Base-by-base conservation (phyloP, 1,284 basidiomycete species). In the Grifola frondosa region DNA sequence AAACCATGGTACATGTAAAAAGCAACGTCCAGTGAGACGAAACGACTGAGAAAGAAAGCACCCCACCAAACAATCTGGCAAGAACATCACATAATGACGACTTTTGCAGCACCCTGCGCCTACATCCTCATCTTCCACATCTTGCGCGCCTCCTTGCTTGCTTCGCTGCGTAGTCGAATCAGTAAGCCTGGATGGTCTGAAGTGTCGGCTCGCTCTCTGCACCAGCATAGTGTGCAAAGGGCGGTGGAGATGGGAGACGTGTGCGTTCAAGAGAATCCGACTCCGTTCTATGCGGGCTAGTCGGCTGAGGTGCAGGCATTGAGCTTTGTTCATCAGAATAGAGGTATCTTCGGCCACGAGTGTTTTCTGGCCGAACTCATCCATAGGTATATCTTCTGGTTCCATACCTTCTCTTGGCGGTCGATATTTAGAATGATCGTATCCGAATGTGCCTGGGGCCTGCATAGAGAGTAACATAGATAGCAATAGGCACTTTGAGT, bases 391-490 rank as follows among this genome's bases (percentile, higher is more conserved):
- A n/a, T 62, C 61, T 16, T 72, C 70, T 13, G 52, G 59, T 20
- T 61, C 60, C 2, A 26, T 41, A 30, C 65, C 63, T 16, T 49
- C 55, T 30, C 67, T 69, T 46, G 67, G 67, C 13, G 71, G 70
- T 20, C 80, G 76, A 55, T 80, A 78, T 61, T 87, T 88, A 10
- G 77, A 69, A 41, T 76, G 74, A 56, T 88, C 81, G 56, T 73
- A 88, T 0, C 82, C 86, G 60, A 90, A 90, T 28, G 86, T 89
- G n/a, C 87, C 87, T 13, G 87, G 84, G 19, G 86, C 87, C 86
- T 88, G 52, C 22, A 30, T 29, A 21, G 42, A 42, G 19, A 43
- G 37, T 34, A 42, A 40, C 39, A 15, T 29, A 19, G 32, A 25
- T 39, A 29, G 40, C 25, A 24, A 37, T 7, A 4, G 8, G 17